Evolutionary conservation across 2,329 filamentous ascomycete genomes (phyloP), one percentile per base, ranked within the genome.

Genomic region (Ophiostoma triangulosporum): DNA sequence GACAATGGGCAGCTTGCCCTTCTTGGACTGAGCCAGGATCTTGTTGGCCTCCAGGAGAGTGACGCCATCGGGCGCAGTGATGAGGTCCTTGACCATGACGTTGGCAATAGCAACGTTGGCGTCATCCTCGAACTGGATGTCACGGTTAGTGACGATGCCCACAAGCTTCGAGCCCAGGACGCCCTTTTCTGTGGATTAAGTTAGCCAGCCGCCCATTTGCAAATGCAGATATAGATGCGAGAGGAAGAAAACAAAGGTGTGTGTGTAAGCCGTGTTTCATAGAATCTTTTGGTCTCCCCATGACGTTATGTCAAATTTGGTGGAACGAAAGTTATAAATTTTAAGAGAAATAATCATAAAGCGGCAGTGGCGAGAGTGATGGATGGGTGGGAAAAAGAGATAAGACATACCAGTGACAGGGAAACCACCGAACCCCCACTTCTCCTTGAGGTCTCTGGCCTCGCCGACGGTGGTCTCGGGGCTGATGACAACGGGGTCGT

Each of bases 321-420:
- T 91, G 91, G 93, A 98, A 98, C 93, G 93, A 98, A 98, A 98
- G 93, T 97, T 97, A 96, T 57, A 56, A 54, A 86, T 74, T 72
- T 75, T 78, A 76, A 74, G 72, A 77, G 75, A 80, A 79, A 77
- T 88, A 93, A 95, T 95, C 87, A 89, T 75, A 38, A 46, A 46
- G 70, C 46, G 46, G 46, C 46, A 22, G 43, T 48, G n/a, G 43
- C 9, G 2, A 7, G 29, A 20, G 14, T 66, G 62, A 72, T 72
- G 17, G n/a, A 29, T 12, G 17, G 4, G 8, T 11, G 33, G 5
- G 12, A 38, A 35, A 52, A 54, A 51, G 48, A 51, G 56, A 50
- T 20, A 9, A 54, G 51, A 76, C 91, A 78, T 76, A 98, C 94
- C 93, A 72, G 93, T 98, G 56, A 98, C 91, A 57, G 93, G 93